Base-by-base conservation (phyloP, 2,329 filamentous ascomycete genomes). In the Chaetomium strumarium region DNA sequence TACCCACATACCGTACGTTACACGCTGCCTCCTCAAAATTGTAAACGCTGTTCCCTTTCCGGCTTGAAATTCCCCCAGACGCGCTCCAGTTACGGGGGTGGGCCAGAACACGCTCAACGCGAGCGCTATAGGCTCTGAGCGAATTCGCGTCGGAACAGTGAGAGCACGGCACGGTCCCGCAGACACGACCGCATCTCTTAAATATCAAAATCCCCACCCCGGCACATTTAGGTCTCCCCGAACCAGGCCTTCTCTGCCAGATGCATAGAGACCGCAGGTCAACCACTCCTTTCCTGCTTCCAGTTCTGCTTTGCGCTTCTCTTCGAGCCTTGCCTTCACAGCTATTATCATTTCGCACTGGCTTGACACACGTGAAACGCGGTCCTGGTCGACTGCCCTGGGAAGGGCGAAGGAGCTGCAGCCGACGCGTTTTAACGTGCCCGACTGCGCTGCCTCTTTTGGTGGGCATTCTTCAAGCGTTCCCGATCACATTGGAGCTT, bases 121-220 rank as follows among this genome's bases (percentile, higher is more conserved):
- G 56, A 57, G 47, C 51, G 48, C 43, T 42, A 48, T 31, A 48
- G 51, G 50, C 51, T 53, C 41, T 53, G 55, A 54, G 39, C 58
- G 44, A 60, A 58, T 62, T 60, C 59, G 59, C 60, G 61, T 61
- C 51, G 13, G 49, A 57, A 55, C 55, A 52, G 56, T 54, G 44
- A 49, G 53, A 54, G 29, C 47, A 52, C 49, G 57, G 46, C 50
- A 52, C 51, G 57, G 57, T 58, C 56, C 57, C 58, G 55, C 57
- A 52, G 55, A 60, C 60, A 61, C 55, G 60, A 47, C 60, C 60
- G 57, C 62, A 58, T 55, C 60, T 63, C 58, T 63, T 62, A 65
- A 65, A 66, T 62, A 60, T 46, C 51, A 62, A 55, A 56, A 57
- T 58, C 57, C 58, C 62, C 57, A 57, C 57, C 53, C 49, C 52